Conservation (phyloP, 2,329 filamentous ascomycete species). For the Cyphellophora europaea region DNA sequence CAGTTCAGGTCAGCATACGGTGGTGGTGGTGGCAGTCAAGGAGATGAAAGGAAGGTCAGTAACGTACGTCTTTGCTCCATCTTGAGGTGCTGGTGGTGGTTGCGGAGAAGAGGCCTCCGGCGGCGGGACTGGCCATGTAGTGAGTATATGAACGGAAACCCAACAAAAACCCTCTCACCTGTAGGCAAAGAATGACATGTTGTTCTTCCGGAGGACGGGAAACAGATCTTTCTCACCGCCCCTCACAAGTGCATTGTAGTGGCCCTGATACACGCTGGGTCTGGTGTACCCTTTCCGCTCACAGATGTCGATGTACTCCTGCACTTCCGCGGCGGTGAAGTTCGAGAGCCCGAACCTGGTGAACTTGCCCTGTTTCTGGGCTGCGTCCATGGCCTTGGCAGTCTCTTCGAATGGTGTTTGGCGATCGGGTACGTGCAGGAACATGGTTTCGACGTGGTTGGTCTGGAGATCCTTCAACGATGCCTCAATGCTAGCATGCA, state of each 20-base stretch:
- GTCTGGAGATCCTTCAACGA: slow-evolving; percentile 28
- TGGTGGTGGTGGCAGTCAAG: background rate
- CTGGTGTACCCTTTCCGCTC: slow-evolving; percentile 26
- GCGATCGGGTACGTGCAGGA: slow-evolving; percentile 32
- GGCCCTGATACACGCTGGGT: slow-evolving; percentile 31
- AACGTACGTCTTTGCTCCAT: slow-evolving; percentile 10
- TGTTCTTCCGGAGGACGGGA: slow-evolving; percentile 26
- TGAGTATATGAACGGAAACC: slow-evolving; percentile 31
- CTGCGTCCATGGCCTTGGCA: slow-evolving; percentile 23
- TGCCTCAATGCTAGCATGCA: slow-evolving; percentile 5
- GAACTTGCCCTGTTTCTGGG: slow-evolving; percentile 23
- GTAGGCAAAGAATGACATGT: slow-evolving; percentile 21
- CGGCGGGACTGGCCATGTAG: slow-evolving; percentile 12
- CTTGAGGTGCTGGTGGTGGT: slow-evolving; percentile 12
- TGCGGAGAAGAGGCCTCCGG: slow-evolving; percentile 21
- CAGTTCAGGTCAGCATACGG: no score
- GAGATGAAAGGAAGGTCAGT: background rate
- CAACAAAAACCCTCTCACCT: slow-evolving; percentile 33
- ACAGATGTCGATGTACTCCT: slow-evolving; percentile 25
- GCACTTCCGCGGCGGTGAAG: slow-evolving; percentile 21
- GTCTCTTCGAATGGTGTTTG: slow-evolving; percentile 28
- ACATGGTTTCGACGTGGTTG: slow-evolving; percentile 38
- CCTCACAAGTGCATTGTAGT: slow-evolving; percentile 29
- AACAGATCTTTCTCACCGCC: slow-evolving; percentile 26
- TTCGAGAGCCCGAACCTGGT: slow-evolving; percentile 31